Conservation (phyloP, 306 rosid genomes). For the Psophocarpus tetragonolobus region DNA sequence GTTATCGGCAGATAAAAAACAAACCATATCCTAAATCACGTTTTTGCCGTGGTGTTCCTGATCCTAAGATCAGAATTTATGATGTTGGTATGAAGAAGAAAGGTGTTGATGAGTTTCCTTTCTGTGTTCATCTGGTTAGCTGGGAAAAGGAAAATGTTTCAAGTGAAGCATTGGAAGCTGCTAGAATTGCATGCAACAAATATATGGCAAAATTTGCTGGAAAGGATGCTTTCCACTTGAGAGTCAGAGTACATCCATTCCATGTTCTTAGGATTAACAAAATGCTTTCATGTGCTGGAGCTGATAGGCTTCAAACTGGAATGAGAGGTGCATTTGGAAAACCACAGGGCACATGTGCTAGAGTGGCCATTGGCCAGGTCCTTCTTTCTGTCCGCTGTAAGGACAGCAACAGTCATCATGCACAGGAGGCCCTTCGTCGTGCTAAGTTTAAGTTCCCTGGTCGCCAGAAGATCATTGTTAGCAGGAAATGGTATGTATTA, state of each 20-base stretch:
- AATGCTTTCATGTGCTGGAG: conserved; percentile 72
- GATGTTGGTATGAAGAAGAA: conserved; percentile 96
- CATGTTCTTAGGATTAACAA: conserved; percentile 89
- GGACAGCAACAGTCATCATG: conserved; percentile 72
- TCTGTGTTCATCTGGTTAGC: conserved; percentile 84
- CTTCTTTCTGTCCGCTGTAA: conserved; percentile 85
- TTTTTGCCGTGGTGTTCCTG: conserved; percentile 90
- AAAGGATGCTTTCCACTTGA: conserved; percentile 81
- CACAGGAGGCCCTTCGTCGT: conserved; percentile 89
- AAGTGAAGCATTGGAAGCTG: conserved; percentile 86
- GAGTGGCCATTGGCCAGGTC: conserved; percentile 85
- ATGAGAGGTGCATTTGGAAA: conserved; percentile 88
- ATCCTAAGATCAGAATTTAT: conserved; percentile 88
- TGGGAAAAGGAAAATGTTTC: conserved; percentile 96
- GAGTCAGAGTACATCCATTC: conserved; percentile 94
- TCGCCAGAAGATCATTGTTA: conserved; percentile 81
- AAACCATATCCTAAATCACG: conserved; percentile 91
- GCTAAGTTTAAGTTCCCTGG: conserved; percentile 91
- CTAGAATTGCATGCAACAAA: conserved; percentile 85
- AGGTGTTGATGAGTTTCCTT: conserved; percentile 91
- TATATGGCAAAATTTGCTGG: conserved; percentile 88
- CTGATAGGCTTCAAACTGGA: conserved; percentile 90
- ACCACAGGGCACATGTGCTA: conserved; percentile 76
- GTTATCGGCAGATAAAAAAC: conserved; percentile 80
- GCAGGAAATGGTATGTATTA: conserved; percentile 73